Conservation (phyloP, 257 asterid species). For the Craterostigma plantagineum region DNA sequence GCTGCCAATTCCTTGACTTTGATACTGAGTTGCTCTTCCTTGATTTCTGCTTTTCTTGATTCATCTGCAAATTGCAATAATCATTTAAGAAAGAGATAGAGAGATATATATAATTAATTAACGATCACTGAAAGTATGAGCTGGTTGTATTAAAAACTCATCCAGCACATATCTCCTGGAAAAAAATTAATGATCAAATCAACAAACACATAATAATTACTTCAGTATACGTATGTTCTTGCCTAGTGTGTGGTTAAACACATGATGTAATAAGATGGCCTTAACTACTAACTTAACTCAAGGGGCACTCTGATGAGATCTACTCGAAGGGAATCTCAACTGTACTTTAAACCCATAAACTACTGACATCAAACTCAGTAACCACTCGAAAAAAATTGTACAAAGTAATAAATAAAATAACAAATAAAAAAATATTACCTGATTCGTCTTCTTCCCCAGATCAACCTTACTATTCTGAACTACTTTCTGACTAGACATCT, state of each 20-base stretch:
- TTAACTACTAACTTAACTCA: too few species aligned
- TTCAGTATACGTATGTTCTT: neutral
- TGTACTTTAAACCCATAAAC: too few species aligned
- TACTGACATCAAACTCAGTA: too few species aligned
- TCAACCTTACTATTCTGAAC: conserved; percentile 13
- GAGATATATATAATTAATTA: neutral
- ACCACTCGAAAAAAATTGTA: neutral
- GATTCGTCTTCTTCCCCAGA: conserved; percentile 17
- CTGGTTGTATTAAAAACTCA: neutral
- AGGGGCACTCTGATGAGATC: too few species aligned
- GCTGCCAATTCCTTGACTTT: conserved; percentile 65
- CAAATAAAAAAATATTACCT: conserved; percentile 14
- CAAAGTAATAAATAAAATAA: conserved; percentile 12
- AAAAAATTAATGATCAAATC: conserved; percentile 11
- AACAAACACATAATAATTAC: conserved; percentile 1
- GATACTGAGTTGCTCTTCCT: conserved; percentile 22
- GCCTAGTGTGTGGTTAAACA: too few species aligned
- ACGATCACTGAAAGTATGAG: conserved; percentile 1
- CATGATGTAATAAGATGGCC: too few species aligned
- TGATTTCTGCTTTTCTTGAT: conserved; percentile 41
- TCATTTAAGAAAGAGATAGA: too few species aligned
- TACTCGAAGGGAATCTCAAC: too few species aligned
- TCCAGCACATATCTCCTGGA: conserved; percentile 1
- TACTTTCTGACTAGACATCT: too few species aligned
- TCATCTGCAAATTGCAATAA: conserved; percentile 40